Evolutionary conservation across 306 rosid genomes (phyloP).

Genomic region (Argentina anserina): DNA sequence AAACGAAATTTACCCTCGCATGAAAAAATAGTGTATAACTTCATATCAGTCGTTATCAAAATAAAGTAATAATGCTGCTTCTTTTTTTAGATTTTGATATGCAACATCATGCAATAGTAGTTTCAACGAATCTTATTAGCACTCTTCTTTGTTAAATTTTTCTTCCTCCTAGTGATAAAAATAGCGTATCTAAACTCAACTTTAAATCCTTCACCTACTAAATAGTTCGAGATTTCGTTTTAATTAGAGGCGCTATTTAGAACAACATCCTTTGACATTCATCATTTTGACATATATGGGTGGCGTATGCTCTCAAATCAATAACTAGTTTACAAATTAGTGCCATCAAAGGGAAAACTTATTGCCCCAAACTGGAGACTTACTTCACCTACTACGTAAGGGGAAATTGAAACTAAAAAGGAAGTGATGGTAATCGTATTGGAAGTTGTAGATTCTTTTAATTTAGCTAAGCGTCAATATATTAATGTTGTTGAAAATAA

Average conservation of each 20-base stretch:
- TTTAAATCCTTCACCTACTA: background rate
- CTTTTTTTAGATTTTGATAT: too few species aligned
- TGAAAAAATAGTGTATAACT: too few species aligned
- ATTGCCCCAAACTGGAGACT: background rate
- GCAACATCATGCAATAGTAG: background rate
- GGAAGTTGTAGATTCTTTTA: background rate
- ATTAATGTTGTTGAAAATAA: constrained; percentile 2
- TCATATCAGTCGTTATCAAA: too few species aligned
- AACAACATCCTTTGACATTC: background rate
- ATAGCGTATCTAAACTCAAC: background rate
- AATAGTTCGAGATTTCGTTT: background rate
- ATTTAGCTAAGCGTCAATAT: background rate
- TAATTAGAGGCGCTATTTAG: background rate
- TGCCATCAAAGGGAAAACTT: background rate
- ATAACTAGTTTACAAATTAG: background rate
- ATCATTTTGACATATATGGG: background rate
- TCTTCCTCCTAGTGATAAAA: background rate
- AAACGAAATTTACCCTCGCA: too few species aligned
- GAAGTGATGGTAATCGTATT: background rate
- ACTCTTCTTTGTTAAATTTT: background rate
- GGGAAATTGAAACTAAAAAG: background rate
- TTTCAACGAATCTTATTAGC: background rate
- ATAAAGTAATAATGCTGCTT: too few species aligned
- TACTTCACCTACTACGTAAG: background rate
- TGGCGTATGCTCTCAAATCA: background rate